Conservation (phyloP, 257 asterid species). For the Capsicum pubescens region DNA sequence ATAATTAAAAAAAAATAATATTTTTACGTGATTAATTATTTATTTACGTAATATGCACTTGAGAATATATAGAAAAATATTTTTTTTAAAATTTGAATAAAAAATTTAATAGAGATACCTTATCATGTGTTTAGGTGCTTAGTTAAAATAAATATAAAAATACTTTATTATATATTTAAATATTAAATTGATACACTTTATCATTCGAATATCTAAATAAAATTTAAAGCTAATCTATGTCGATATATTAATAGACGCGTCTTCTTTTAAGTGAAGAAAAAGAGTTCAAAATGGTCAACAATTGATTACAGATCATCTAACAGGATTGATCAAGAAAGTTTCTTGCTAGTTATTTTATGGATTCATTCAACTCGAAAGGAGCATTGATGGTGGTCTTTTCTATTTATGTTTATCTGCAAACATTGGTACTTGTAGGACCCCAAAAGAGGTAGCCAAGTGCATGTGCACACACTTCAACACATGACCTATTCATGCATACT, state of each 20-base stretch:
- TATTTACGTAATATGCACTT: too few species aligned
- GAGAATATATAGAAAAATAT: too few species aligned
- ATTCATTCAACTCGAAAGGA: neutral
- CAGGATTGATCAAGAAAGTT: neutral
- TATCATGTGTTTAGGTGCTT: too few species aligned
- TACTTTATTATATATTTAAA: too few species aligned
- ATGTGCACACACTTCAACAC: slow-evolving; percentile 23
- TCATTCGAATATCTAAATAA: too few species aligned
- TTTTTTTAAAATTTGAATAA: too few species aligned
- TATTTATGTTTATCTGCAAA: slow-evolving; percentile 1
- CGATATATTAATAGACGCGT: neutral
- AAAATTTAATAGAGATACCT: too few species aligned
- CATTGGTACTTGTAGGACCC: slow-evolving; percentile 26
- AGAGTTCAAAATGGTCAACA: neutral
- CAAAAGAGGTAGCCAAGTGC: neutral
- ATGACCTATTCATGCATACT: neutral
- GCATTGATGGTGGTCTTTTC: neutral
- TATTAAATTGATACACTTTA: too few species aligned
- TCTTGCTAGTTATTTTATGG: neutral
- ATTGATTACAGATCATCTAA: neutral
- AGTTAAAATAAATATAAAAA: too few species aligned
- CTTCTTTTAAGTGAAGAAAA: neutral
- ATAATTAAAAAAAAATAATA: too few species aligned
- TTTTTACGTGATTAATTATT: too few species aligned
- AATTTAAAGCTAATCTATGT: too few species aligned